phyloP scores from a whole-genome alignment of 371 early-diverging fungal genomes.

The Sporodiniella umbellata region DNA sequence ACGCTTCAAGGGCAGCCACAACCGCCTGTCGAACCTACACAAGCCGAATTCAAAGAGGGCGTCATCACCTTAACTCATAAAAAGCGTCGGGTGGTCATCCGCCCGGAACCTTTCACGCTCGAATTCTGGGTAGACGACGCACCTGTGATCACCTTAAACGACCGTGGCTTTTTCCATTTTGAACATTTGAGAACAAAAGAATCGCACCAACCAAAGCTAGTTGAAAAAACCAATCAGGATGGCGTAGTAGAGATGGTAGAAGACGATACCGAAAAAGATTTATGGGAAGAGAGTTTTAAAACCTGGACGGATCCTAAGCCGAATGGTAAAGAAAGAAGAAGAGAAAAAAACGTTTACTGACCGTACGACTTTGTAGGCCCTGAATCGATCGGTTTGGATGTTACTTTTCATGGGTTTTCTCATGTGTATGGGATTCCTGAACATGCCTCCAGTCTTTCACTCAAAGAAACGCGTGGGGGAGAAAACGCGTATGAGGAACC shows the following conservation, averaged over 20 bases:
- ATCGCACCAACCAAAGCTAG: constrained; percentile 38
- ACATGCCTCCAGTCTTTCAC: constrained; percentile 81
- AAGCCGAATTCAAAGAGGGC: constrained; percentile 5
- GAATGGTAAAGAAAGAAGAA: constrained; percentile 52
- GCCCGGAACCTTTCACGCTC: constrained; percentile 61
- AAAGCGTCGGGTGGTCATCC: constrained; percentile 45
- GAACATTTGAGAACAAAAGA: constrained; percentile 79
- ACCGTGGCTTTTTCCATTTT: constrained; percentile 78
- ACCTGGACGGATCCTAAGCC: constrained; percentile 89
- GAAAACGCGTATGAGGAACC: constrained; percentile 83
- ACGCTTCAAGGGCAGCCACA: constrained; percentile 51
- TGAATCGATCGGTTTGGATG: constrained; percentile 88
- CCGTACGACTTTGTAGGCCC: constrained; percentile 38
- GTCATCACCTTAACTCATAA: constrained; percentile 20
- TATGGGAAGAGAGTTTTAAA: constrained; percentile 90
- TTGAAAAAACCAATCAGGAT: constrained; percentile 38
- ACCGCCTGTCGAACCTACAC: constrained; percentile 10
- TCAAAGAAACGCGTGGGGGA: constrained; percentile 82
- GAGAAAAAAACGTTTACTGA: neutral
- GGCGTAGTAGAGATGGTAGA: constrained; percentile 41
- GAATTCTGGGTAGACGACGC: constrained; percentile 61
- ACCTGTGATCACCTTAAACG: constrained; percentile 74
- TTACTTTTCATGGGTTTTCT: constrained; percentile 80
- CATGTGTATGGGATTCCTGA: constrained; percentile 97
- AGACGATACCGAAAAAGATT: constrained; percentile 53